Percentiles rank a stretch among this genome's conserved stretches.
Evolutionary conservation across 2,329 filamentous ascomycete species (phyloP).

Genomic region (Talaromyces marneffei): DNA sequence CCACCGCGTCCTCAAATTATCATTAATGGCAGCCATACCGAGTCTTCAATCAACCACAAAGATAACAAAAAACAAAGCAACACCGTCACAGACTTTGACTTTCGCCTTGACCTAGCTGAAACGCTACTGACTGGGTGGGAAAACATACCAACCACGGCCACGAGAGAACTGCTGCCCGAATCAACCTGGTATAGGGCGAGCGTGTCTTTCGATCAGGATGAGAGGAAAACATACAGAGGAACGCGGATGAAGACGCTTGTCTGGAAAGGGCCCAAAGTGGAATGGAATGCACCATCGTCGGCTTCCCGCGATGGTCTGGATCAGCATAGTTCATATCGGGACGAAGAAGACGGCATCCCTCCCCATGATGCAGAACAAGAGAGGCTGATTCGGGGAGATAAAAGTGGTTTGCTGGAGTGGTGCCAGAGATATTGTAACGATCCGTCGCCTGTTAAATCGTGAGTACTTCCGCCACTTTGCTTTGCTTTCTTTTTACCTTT

Average conservation of each 20-base stretch:
- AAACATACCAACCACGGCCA: neutral
- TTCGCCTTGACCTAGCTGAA: slow-evolving; percentile 22
- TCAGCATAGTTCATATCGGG: neutral
- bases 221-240: slow-evolving; percentile 23
- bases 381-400: slow-evolving; percentile 1
- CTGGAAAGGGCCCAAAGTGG: slow-evolving; percentile 9
- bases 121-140: slow-evolving; percentile 19
- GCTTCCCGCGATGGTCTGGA: neutral
- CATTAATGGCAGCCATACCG: slow-evolving; percentile 50
- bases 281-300: slow-evolving; percentile 8
- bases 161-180: neutral
- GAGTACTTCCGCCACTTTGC: slow-evolving; percentile 10
- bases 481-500: neutral
- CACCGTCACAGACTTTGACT: slow-evolving; percentile 28
- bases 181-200: slow-evolving; percentile 15
- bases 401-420: slow-evolving; percentile 23
- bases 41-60: slow-evolving; percentile 28
- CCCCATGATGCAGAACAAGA: neutral
- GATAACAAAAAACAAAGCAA: slow-evolving; percentile 19
- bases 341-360: neutral
- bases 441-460: slow-evolving; percentile 34
- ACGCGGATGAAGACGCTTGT: slow-evolving; percentile 18
- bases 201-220: slow-evolving; percentile 23
- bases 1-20: slow-evolving; percentile 52
- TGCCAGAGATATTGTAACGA: slow-evolving; percentile 34